These are phyloP conservation scores for Alternaria sp. DNA, from an alignment of 2,329 filamentous ascomycete genomes.

Conservation along the genomic window DNA sequence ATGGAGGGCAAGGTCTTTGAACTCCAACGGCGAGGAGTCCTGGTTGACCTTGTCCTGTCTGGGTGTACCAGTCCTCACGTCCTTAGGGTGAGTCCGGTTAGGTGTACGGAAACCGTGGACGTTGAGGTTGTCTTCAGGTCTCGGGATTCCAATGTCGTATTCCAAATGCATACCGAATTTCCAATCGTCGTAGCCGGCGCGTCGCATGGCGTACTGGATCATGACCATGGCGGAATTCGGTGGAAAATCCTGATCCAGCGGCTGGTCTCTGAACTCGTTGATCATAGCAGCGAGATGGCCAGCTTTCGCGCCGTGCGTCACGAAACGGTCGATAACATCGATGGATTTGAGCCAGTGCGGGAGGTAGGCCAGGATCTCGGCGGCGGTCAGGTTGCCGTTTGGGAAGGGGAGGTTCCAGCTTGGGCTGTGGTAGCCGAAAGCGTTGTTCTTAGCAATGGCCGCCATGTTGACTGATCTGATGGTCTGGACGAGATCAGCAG, in stretches of 20 bases:
- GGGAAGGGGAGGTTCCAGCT: conserved; percentile 34
- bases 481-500: background rate
- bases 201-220: conserved; percentile 30
- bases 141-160: conserved; percentile 2
- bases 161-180: conserved; percentile 14
- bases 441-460: conserved; percentile 23
- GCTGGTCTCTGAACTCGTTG: conserved; percentile 18
- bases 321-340: conserved; percentile 34
- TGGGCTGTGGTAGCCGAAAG: conserved; percentile 26
- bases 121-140: conserved; percentile 16
- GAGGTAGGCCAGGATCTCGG: conserved; percentile 33
- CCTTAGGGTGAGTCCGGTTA: conserved; percentile 20
- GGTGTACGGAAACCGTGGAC: conserved; percentile 31
- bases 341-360: conserved; percentile 34
- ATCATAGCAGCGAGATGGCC: conserved; percentile 20
- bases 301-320: conserved; percentile 25
- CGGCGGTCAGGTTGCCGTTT: conserved; percentile 31
- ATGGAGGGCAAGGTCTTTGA: conserved; percentile 31
- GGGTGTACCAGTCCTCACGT: background rate
- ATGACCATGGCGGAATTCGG: conserved; percentile 29
- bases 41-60: conserved; percentile 8
- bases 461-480: conserved; percentile 7
- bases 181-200: conserved; percentile 20
- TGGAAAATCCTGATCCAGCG: background rate
- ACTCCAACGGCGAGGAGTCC: conserved; percentile 16